These are phyloP conservation scores for Zygotorulaspora danielsina DNA, from an alignment of 805 yeast species.

Conservation along the genomic window DNA sequence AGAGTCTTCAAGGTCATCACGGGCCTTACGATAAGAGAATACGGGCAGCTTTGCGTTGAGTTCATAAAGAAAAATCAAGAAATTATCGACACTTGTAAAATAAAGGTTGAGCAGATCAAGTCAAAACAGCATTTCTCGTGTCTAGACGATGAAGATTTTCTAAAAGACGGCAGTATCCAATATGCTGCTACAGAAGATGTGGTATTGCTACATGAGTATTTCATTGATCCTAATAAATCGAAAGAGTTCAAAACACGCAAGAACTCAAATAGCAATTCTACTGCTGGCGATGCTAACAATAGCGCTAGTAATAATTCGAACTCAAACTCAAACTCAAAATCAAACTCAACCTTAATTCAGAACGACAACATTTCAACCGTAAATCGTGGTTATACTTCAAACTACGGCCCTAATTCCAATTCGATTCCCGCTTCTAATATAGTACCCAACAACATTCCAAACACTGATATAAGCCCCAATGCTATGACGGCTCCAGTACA, in stretches of 20 bases:
- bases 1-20: constrained; percentile 83
- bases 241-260: constrained; percentile 24
- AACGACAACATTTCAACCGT: neutral
- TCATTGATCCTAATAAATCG: constrained; percentile 26
- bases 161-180: constrained; percentile 19
- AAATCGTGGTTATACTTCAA: neutral
- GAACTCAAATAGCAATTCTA: constrained; percentile 4
- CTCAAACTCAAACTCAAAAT: neutral
- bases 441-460: neutral
- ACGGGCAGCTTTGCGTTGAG: constrained; percentile 79
- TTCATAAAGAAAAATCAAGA: constrained; percentile 40
- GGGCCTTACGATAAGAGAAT: constrained; percentile 82
- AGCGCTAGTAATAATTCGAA: neutral
- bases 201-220: constrained; percentile 23
- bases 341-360: neutral
- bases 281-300: neutral
- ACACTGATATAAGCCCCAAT: neutral
- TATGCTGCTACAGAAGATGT: constrained; percentile 24
- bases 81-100: constrained; percentile 21
- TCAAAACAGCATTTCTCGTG: constrained; percentile 16
- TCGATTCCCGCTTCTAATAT: no score
- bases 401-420: neutral
- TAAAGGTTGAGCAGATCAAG: constrained; percentile 17
- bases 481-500: neutral
- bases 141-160: constrained; percentile 20